Evolutionary conservation across 2,329 filamentous ascomycete species (phyloP).

Genomic region (Epichloe aotearoae): DNA sequence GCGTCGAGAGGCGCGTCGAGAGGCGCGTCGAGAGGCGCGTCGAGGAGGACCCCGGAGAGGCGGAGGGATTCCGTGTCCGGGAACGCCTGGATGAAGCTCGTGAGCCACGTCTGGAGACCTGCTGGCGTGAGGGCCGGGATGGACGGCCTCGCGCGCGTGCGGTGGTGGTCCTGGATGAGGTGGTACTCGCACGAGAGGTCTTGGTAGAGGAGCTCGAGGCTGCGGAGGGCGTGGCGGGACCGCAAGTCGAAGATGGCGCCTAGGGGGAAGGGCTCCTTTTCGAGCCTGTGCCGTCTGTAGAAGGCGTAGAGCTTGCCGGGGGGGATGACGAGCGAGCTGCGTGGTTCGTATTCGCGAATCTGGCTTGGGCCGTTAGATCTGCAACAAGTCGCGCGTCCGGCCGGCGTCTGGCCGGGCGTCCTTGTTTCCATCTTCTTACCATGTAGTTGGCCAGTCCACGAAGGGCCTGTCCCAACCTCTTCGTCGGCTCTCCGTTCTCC

Average conservation of each 20-base stretch:
- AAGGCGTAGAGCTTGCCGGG: conserved; percentile 64
- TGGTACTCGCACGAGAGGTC: conserved; percentile 47
- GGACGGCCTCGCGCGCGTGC: conserved; percentile 32
- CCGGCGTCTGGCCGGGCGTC: no score
- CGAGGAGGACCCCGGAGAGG: conserved; percentile 51
- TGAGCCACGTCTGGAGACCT: conserved; percentile 63
- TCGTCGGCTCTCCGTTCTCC: conserved; percentile 50
- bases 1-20: conserved; percentile 53
- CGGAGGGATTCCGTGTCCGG: conserved; percentile 63
- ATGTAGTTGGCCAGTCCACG: conserved; percentile 62
- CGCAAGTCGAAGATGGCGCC: conserved; percentile 42
- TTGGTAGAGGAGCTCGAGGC: conserved; percentile 37
- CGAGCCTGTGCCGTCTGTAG: conserved; percentile 53
- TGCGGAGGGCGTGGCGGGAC: conserved; percentile 13
- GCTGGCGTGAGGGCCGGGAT: conserved; percentile 52
- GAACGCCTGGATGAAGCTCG: conserved; percentile 57
- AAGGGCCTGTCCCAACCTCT: conserved; percentile 56
- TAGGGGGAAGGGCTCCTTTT: conserved; percentile 55
- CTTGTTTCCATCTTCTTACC: conserved; percentile 29
- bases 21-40: conserved; percentile 56
- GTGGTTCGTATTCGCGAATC: conserved; percentile 20
- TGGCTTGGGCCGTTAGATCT: conserved; percentile 4
- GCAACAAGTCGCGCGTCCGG: no score
- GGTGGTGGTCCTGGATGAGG: conserved; percentile 32
- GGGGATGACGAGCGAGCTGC: conserved; percentile 47